Evolutionary conservation across 768 basidiomycete species (phyloP), one percentile per base, ranked within the genome.

Genomic region (Exsudoporus frostii): DNA sequence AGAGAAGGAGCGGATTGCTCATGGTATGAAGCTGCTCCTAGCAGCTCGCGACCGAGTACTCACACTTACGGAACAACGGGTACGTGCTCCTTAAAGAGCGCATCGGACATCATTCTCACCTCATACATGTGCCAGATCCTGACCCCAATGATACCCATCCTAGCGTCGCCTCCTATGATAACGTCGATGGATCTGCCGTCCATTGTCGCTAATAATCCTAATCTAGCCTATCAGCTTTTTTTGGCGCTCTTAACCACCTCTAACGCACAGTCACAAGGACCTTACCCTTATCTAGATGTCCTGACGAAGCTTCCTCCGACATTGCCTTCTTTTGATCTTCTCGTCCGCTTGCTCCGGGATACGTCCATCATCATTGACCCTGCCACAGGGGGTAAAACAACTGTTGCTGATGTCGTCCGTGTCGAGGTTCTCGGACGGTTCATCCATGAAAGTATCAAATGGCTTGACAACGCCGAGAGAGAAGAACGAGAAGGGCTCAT

Each of bases 21-120:
- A 82, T 47, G 85, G 79, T 22, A 81, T 89, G 79, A 79, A 79
- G 47, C 78, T 90, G 19, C 74, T 91, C 27, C 74, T 90, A 15
- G 76, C 80, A 34, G 87, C 85, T 38, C 81, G 86, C 48, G 80
- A 84, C 55, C 83, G 89, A 46, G 86, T 85, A 24, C 79, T 91
- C 39, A 85, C 81, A 33, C 79, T 91, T 46, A 76, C 85, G 36
- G 89, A 91, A 73, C 86, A 86, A 75, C 81, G 88, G 51, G 85
- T 88, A 64, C 50, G 56, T 44, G 27, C 45, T 40, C 50, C 50
- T 24, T 9, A 8, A 27, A 27, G 19, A 6, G 17, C 13, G 14
- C 20, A 25, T 32, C 20, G 7, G n/a, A 30, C 33, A 17, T 29
- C 15, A n/a, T 32, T 19, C 45, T 45, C 22, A 51, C 15, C 13